A percentile compares a stretch with the other conserved stretches of the same genome.
Conservation (phyloP, 352 stramenopile species). For the Globisporangium nodosum region DNA sequence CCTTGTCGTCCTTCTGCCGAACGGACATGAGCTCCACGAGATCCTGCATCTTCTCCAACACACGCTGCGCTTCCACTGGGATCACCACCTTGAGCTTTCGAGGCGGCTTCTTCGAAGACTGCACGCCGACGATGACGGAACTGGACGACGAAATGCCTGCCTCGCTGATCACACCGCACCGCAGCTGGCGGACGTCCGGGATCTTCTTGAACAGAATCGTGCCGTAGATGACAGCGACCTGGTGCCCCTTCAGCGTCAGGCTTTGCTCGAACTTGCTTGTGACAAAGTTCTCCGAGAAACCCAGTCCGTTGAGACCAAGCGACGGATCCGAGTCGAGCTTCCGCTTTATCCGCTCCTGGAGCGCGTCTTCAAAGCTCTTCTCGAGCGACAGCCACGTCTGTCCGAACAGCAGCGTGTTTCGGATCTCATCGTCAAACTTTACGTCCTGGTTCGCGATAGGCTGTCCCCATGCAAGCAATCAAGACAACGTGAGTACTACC, state of each 20-base stretch:
- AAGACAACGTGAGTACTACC: constrained; percentile 1
- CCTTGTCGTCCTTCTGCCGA: constrained; percentile 86
- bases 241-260: constrained; percentile 81
- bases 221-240: constrained; percentile 83
- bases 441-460: constrained; percentile 32
- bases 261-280: constrained; percentile 86
- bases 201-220: constrained; percentile 89
- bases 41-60: constrained; percentile 88
- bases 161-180: constrained; percentile 84
- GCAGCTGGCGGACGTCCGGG: constrained; percentile 79
- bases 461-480: constrained; percentile 12
- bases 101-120: constrained; percentile 50
- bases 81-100: constrained; percentile 80
- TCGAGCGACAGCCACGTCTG: constrained; percentile 87
- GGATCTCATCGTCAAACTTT: constrained; percentile 76
- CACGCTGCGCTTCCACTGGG: constrained; percentile 77
- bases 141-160: constrained; percentile 85
- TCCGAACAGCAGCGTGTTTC: constrained; percentile 82
- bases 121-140: constrained; percentile 77
- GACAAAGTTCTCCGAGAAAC: constrained; percentile 68
- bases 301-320: constrained; percentile 38
- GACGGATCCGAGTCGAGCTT: constrained; percentile 46
- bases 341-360: constrained; percentile 84
- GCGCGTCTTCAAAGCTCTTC: constrained; percentile 86
- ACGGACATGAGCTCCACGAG: constrained; percentile 84